Evolutionary conservation across 768 basidiomycete species (phyloP), one percentile per base, ranked within the genome.

Genomic region (Thelephora aurantiotincta): DNA sequence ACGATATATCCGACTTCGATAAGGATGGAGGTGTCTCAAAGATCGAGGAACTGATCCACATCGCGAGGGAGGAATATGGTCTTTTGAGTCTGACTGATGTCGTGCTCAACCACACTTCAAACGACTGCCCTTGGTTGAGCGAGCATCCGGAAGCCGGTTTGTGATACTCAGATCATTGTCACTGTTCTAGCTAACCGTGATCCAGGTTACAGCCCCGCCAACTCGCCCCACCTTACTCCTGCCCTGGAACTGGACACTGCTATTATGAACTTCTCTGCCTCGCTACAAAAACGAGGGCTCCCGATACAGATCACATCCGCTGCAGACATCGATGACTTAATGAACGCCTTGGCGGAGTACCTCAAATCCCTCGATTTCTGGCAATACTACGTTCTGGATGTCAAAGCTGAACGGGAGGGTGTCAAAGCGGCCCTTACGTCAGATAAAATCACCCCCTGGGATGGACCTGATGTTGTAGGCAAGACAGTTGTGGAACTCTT

Each of bases 101-200:
- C 45, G 96, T 99, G 4, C 74, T 97, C 48, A 99, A 99, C 61
- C 96, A 99, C 58, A 98, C 96, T 12, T 90, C 96, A 6, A 86
- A 89, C 59, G 90, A 98, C 59, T 91, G 82, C 52, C 70, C 79
- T 14, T 99, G 93, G 93, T 71, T 99, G 20, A 60, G 78, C 18
- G 78, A 93, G 5, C 96, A 99, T 61, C 96, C 96, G 1, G 96
- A 99, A 73, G 88, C 93, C 50, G 93, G 92, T 82, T 52, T 51
- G 77, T 60, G 43, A 34, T 13, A n/a, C 20, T 38, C 52, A 26
- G 20, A 4, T 41, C 46, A 37, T 33, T 30, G 34, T 43, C 19
- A 1, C 45, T 26, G 5, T 6, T 45, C n/a, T 11, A 13, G 22
- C 50, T 23, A 9, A 7, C 36, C 36, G 33, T 16, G 7, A 6